Conservation (phyloP, 805 yeast genomes). For the Scheffersomyces stipitis region DNA sequence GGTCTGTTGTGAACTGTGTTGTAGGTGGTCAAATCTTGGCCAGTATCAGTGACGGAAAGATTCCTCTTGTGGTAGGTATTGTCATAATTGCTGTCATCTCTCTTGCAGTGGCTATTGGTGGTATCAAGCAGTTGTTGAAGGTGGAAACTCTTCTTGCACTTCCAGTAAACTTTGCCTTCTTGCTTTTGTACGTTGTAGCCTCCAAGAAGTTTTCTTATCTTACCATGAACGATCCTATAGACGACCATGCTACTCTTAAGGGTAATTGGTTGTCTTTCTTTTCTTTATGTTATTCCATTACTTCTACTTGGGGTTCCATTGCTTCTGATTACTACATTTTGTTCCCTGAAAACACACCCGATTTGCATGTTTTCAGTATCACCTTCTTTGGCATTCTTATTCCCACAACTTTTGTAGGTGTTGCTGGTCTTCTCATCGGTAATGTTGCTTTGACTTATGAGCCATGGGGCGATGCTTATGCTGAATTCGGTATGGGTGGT, state of each 20-base stretch:
- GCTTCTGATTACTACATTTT: conserved; percentile 83
- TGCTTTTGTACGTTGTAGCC: conserved; percentile 64
- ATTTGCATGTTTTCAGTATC: conserved; percentile 50
- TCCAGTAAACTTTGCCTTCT: conserved; percentile 67
- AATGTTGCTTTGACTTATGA: conserved; percentile 29
- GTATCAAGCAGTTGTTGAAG: conserved; percentile 67
- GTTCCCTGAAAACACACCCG: conserved; percentile 71
- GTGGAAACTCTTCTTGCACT: conserved; percentile 68
- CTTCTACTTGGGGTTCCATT: conserved; percentile 87
- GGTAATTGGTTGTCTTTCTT: conserved; percentile 78
- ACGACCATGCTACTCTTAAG: conserved; percentile 42
- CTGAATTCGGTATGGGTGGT: conserved; percentile 32
- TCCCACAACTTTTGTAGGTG: conserved; percentile 36
- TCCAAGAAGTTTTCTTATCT: conserved; percentile 46
- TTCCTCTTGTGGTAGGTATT: conserved; percentile 75
- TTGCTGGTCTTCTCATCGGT: conserved; percentile 30
- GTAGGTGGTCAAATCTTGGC: conserved; percentile 83
- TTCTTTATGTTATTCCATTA: conserved; percentile 70
- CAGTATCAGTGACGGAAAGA: conserved; percentile 60
- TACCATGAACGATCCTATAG: conserved; percentile 33
- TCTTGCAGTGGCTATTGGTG: conserved; percentile 69
- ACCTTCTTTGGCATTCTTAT: conserved; percentile 66
- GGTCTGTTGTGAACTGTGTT: conserved; percentile 90
- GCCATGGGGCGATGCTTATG: conserved; percentile 34
- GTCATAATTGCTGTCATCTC: conserved; percentile 65